Evolutionary conservation across 805 yeast species (phyloP).

Genomic region (Yamadazyma sp.): DNA sequence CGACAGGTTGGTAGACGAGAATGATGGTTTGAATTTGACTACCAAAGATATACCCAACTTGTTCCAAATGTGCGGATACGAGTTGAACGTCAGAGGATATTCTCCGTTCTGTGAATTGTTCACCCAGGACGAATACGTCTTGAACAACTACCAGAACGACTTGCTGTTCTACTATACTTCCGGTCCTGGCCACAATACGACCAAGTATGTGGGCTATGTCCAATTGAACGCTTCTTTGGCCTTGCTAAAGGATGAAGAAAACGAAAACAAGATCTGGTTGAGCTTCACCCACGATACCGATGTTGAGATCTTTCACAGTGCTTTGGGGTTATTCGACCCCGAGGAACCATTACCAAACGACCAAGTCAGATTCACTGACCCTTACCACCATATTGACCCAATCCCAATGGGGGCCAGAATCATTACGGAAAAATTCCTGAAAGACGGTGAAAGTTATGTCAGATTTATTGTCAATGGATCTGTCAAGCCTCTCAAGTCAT

Average conservation of each 20-base stretch:
- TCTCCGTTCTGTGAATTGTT: conserved; percentile 69
- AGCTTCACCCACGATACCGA: conserved; percentile 78
- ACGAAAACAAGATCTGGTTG: conserved; percentile 56
- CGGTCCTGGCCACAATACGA: conserved; percentile 62
- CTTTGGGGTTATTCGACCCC: conserved; percentile 57
- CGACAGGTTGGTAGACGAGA: conserved; percentile 52
- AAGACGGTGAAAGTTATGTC: conserved; percentile 28
- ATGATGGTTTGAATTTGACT: conserved; percentile 55
- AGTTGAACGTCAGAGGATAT: conserved; percentile 64
- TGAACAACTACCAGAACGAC: conserved; percentile 60
- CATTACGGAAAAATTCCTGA: conserved; percentile 35
- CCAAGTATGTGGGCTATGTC: conserved; percentile 61
- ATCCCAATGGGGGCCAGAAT: conserved; percentile 44
- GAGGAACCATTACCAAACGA: conserved; percentile 44
- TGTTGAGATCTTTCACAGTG: conserved; percentile 57
- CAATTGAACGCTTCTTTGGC: conserved; percentile 49
- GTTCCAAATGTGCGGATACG: conserved; percentile 71
- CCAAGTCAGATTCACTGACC: conserved; percentile 46
- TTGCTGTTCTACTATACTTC: conserved; percentile 57
- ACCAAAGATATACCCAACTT: conserved; percentile 51
- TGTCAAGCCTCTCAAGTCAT: conserved; percentile 34
- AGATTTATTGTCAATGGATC: conserved; percentile 42
- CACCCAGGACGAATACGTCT: conserved; percentile 65
- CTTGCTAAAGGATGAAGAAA: conserved; percentile 43
- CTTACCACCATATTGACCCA: conserved; percentile 42